A percentile compares a stretch with the other conserved stretches of the same genome.
Conservation (phyloP, 1,284 basidiomycete species). For the Sanghuangporus baumii region DNA sequence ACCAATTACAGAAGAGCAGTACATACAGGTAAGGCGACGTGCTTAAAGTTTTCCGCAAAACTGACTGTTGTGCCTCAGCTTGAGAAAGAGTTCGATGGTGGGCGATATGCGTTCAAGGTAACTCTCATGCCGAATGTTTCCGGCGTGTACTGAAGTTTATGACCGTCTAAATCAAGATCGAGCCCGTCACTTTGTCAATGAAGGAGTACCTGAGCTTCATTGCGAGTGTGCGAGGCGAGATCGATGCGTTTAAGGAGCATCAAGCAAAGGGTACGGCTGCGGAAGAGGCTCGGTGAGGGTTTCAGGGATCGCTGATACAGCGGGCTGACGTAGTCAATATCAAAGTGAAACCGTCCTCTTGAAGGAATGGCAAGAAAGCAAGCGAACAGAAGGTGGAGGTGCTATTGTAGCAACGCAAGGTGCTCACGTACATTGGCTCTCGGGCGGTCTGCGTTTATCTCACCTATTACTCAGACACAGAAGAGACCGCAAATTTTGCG, state of each 20-base stretch:
- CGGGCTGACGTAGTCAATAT: neutral
- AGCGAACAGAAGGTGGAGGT: neutral
- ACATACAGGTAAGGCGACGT: conserved; percentile 33
- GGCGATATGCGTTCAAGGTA: conserved; percentile 53
- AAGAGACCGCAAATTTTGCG: conserved; percentile 21
- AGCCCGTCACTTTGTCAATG: conserved; percentile 48
- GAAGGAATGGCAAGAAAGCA: conserved; percentile 29
- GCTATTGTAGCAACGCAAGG: neutral
- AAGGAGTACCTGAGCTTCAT: conserved; percentile 43
- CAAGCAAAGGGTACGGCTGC: conserved; percentile 32
- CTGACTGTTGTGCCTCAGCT: conserved; percentile 30
- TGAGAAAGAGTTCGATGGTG: conserved; percentile 55
- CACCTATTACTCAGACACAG: conserved; percentile 8
- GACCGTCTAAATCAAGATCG: conserved; percentile 32
- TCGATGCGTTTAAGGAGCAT: conserved; percentile 36
- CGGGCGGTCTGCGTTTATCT: neutral
- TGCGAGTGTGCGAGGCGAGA: conserved; percentile 37
- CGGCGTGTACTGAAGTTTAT: neutral
- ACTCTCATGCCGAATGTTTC: conserved; percentile 15
- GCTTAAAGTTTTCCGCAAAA: neutral
- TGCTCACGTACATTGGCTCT: neutral
- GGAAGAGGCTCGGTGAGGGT: conserved; percentile 38
- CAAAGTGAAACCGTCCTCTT: conserved; percentile 31
- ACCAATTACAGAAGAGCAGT: conserved; percentile 40
- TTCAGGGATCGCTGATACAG: neutral